phyloP scores from a whole-genome alignment of 257 asterid species.

The Solanum etuberosum region DNA sequence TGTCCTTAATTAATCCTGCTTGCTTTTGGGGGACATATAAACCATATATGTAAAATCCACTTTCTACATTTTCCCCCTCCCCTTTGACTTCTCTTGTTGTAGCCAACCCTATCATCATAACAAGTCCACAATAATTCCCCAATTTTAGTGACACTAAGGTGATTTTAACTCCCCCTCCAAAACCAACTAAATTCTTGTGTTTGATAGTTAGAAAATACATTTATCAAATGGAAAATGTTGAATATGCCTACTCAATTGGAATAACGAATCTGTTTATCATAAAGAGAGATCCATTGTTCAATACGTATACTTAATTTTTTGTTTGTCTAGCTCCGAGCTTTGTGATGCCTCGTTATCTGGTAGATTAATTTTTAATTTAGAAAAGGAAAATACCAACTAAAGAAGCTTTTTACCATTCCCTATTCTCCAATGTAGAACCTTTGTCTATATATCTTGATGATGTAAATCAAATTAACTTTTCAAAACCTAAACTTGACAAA shows the following conservation, averaged over 20 bases:
- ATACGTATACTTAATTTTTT: neutral
- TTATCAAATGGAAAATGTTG: neutral
- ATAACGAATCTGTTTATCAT: neutral
- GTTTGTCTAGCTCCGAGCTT: neutral
- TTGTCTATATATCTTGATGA: no score
- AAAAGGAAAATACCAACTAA: neutral
- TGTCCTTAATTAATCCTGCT: slow-evolving; percentile 10
- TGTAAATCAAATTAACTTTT: no score
- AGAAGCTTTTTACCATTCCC: neutral
- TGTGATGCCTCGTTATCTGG: neutral
- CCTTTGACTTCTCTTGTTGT: slow-evolving; percentile 19
- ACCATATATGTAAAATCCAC: slow-evolving; percentile 3
- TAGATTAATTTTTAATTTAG: neutral
- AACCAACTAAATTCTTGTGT: neutral
- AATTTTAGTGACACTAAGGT: slow-evolving; percentile 1
- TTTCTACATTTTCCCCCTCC: neutral
- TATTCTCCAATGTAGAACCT: no score
- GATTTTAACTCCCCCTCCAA: neutral
- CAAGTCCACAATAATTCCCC: neutral
- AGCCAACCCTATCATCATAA: slow-evolving; percentile 28
- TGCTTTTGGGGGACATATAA: slow-evolving; percentile 23
- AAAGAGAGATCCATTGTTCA: neutral
- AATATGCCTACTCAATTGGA: neutral
- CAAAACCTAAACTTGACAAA: no score
- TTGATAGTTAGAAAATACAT: neutral